These are phyloP conservation scores for Phaffia tasmanica DNA, from an alignment of 768 basidiomycete species.

Conservation along the genomic window DNA sequence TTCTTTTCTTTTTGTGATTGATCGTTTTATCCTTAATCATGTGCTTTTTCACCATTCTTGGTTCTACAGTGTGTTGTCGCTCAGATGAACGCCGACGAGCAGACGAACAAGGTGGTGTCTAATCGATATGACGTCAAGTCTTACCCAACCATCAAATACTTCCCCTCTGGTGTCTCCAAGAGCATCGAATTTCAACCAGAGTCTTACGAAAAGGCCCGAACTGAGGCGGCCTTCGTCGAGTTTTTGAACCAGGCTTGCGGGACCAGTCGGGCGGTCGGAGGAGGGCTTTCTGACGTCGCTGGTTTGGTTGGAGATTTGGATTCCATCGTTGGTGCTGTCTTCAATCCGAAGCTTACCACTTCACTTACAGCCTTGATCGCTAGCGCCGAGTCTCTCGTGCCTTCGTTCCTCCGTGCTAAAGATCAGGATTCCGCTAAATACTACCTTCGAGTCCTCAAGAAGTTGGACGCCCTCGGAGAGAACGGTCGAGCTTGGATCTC, in stretches of 20 bases:
- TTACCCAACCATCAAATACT: constrained; percentile 77
- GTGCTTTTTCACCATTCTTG: no score
- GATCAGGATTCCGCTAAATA: constrained; percentile 47
- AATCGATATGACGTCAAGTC: constrained; percentile 58
- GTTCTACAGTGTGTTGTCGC: constrained; percentile 56
- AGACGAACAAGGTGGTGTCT: constrained; percentile 61
- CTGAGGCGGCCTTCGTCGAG: constrained; percentile 38
- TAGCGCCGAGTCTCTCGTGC: constrained; percentile 33
- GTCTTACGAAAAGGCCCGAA: constrained; percentile 42
- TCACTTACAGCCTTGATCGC: constrained; percentile 41
- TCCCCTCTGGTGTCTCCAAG: constrained; percentile 40
- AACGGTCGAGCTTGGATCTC: constrained; percentile 52
- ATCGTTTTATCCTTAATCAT: neutral
- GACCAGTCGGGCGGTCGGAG: constrained; percentile 68
- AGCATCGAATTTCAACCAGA: constrained; percentile 54
- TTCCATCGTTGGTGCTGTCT: constrained; percentile 61
- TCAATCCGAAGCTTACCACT: constrained; percentile 48
- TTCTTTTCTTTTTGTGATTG: neutral
- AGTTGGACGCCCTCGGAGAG: neutral
- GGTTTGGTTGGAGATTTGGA: constrained; percentile 73
- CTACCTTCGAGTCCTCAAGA: constrained; percentile 53
- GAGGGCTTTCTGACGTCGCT: constrained; percentile 54
- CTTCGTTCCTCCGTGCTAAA: neutral
- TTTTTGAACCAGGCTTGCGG: constrained; percentile 46
- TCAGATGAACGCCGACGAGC: constrained; percentile 79